Conservation (phyloP, 2,329 filamentous ascomycete genomes). For the Acephala macrosclerotiorum region DNA sequence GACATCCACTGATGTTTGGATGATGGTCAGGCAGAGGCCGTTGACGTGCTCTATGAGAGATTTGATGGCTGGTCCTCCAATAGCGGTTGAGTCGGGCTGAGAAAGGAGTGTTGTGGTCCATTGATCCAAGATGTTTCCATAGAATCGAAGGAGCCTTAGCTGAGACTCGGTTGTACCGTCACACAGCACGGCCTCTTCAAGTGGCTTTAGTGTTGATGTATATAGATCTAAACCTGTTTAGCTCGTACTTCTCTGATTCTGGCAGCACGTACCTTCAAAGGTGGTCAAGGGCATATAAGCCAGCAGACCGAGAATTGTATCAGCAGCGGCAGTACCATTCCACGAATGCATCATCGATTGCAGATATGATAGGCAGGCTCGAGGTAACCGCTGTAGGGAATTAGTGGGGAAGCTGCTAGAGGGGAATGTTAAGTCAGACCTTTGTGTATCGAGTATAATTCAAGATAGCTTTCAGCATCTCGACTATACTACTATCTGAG, state of each 20-base stretch:
- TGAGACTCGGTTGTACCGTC: constrained; percentile 58
- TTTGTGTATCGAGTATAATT: constrained; percentile 64
- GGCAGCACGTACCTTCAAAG: constrained; percentile 58
- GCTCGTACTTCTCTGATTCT: neutral
- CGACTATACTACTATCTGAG: constrained; percentile 56
- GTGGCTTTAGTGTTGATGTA: constrained; percentile 53
- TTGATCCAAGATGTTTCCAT: constrained; percentile 69
- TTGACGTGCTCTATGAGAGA: constrained; percentile 58
- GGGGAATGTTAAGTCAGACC: constrained; percentile 46
- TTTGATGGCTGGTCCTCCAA: constrained; percentile 44
- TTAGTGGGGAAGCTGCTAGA: neutral
- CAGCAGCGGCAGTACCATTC: constrained; percentile 64
- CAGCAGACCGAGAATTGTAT: constrained; percentile 64
- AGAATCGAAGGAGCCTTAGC: constrained; percentile 68
- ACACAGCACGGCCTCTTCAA: constrained; percentile 60
- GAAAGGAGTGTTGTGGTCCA: constrained; percentile 59
- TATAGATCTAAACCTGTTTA: constrained; percentile 55
- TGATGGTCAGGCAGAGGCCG: constrained; percentile 63
- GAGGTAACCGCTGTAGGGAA: constrained; percentile 41
- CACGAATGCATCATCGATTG: constrained; percentile 64
- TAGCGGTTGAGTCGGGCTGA: constrained; percentile 36
- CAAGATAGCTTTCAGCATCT: constrained; percentile 62
- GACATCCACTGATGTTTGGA: constrained; percentile 58
- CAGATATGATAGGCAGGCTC: constrained; percentile 54
- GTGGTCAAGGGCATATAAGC: constrained; percentile 60